Evolutionary conservation across 371 early-diverging fungal species (phyloP), one percentile per base, ranked within the genome.

Genomic region (Haplosporangium sp.): DNA sequence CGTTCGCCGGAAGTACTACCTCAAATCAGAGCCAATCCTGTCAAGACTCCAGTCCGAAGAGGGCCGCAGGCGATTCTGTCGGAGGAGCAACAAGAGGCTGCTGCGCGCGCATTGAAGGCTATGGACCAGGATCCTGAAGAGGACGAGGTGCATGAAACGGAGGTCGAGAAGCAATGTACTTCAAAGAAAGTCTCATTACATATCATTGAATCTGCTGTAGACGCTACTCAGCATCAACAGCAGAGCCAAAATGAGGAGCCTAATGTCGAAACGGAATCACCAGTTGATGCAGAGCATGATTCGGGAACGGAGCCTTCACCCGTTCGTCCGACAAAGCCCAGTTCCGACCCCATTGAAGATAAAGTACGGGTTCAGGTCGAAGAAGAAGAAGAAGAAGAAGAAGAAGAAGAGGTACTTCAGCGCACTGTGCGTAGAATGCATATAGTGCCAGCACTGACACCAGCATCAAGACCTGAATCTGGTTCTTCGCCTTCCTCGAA

Each of bases 1-100:
- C 16, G 42, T 14, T 69, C 70, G 0, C 54, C 67, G 0, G 51
- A 57, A 14, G 65, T 67, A 0, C 46, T 77, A n/a, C 79, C 79
- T 7, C 79, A 77, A 56, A 77, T 77, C 58, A 48, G 79, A 57
- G 79, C 79, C n/a, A 67, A 65, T 23, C 79, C 72, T 21, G 43
- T 54, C 21, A 76, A 70, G 23, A 41, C 41, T 12, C 67, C 67
- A 16, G 52, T 56, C 20, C 45, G 60, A 8, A 67, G 79, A 12
- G 79, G 47, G 5, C 79, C 79, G 13, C 79, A 77, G n/a, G 79
- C 72, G 2, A 72, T 77, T 14, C 41, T 77, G 46, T 29, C 71
- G 7, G 61, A 66, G 8, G 79, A 67, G 8, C 59, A 64, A 16
- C 55, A 61, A 54, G 56, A 67, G 1, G 64, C 50, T 8, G 64